Evolutionary conservation across 169 alveolate species (phyloP), one percentile per base, ranked within the genome.

Genomic region (Neospora caninum): DNA sequence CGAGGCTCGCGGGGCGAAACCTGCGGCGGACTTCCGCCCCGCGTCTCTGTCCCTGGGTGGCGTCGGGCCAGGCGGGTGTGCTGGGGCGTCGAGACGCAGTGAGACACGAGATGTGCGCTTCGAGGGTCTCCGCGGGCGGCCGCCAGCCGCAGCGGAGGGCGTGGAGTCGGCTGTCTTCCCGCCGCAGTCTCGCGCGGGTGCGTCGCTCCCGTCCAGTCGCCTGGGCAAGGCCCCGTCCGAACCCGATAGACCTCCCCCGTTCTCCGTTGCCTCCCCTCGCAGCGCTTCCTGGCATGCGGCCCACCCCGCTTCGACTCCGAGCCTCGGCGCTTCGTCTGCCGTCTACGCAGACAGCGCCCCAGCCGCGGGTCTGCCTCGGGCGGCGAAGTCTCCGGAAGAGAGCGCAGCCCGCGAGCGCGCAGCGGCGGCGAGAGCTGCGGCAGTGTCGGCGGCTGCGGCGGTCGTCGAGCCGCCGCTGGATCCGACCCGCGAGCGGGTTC

Each of bases 351-450:
- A n/a, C 13, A n/a, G 83, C 27, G 39, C 9, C 39, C 34, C 83
- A 9, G 42, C 39, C 42, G 83, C 42, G 27, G 25, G n/a, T 16
- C 73, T 16, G 73, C n/a, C 49, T 7, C 86, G 27, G 4, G 86
- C 49, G 41, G 22, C 86, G 13, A 20, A 78, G 39, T 16, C 86
- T 20, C 86, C 45, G n/a, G 86, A 38, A 2, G 86, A 78, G 29
- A 78, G 43, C 42, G 45, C 49, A n/a, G 73, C 73, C 31, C 73
- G 73, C 73, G 73, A 64, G 73, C 73, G 73, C n/a, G 45, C 45
- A 43, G 86, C 86, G 86, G 86, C 86, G 43, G 86, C 42, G 45
- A 20, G 43, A 29, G 86, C 86, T 4, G 86, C 86, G 34, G 86
- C 86, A 0, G 49, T n/a, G 86, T 20, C 86, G 1, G 86, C 42